Evolutionary conservation across 306 rosid genomes (phyloP).

Genomic region (Pyrus bretschneideri): DNA sequence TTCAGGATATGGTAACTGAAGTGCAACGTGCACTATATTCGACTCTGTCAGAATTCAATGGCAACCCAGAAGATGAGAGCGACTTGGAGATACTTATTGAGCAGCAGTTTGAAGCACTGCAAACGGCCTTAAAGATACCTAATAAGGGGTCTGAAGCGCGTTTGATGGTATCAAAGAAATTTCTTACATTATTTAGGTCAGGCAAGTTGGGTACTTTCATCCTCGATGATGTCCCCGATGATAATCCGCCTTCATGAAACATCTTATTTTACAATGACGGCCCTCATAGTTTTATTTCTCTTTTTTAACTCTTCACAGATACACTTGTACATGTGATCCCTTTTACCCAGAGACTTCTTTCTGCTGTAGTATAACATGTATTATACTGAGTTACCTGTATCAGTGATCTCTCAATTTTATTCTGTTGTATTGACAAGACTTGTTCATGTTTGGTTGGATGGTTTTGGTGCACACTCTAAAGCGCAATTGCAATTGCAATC

Average conservation of each 20-base stretch:
- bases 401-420: neutral
- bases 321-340: neutral
- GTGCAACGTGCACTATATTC: slow-evolving; percentile 55
- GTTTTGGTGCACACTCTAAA: neutral
- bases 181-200: slow-evolving; percentile 66
- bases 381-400: neutral
- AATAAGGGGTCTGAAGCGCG: slow-evolving; percentile 77
- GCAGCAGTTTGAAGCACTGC: slow-evolving; percentile 63
- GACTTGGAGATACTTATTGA: slow-evolving; percentile 67
- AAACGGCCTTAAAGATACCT: slow-evolving; percentile 72
- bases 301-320: neutral
- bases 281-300: neutral
- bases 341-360: neutral
- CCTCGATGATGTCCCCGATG: slow-evolving; percentile 74
- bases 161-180: slow-evolving; percentile 78
- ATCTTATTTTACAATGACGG: neutral
- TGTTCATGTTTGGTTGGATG: neutral
- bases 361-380: neutral
- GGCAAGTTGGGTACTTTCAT: slow-evolving; percentile 86
- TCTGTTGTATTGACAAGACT: neutral
- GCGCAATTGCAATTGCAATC: neutral
- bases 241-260: slow-evolving; percentile 13
- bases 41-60: slow-evolving; percentile 22
- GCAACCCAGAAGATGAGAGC: slow-evolving; percentile 35
- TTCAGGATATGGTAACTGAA: slow-evolving; percentile 56